These are phyloP conservation scores for Xerocomus potaroensis DNA, from an alignment of 768 basidiomycete genomes.

Conservation along the genomic window DNA sequence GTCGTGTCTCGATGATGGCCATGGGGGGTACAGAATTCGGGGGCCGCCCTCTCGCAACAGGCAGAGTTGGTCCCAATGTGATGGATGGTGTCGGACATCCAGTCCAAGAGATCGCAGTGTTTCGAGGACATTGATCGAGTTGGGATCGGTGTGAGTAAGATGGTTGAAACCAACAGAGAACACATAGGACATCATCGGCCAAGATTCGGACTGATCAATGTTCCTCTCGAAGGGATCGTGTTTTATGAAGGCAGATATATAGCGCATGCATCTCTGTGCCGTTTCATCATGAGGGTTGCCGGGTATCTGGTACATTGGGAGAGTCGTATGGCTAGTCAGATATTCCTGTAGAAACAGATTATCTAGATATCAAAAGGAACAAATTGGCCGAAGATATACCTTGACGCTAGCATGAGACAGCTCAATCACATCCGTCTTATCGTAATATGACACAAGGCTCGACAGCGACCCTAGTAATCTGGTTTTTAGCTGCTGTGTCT, in stretches of 20 bases:
- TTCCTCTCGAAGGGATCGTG: neutral
- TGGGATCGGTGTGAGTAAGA: neutral
- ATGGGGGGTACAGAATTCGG: too few relatives aligned
- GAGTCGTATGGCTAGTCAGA: too few relatives aligned
- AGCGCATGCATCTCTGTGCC: neutral
- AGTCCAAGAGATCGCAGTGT: too few relatives aligned
- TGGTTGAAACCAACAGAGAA: neutral
- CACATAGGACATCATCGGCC: conserved; percentile 1
- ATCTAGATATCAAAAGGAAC: neutral
- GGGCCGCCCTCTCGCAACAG: too few relatives aligned
- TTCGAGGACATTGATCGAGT: neutral
- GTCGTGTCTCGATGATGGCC: too few relatives aligned
- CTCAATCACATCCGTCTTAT: too few relatives aligned
- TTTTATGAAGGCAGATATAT: neutral
- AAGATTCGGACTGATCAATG: neutral
- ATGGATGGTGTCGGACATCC: too few relatives aligned
- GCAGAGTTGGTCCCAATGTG: too few relatives aligned
- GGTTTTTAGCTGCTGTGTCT: too few relatives aligned
- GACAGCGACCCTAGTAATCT: too few relatives aligned
- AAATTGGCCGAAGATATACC: neutral
- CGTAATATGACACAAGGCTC: neutral
- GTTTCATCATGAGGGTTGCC: neutral
- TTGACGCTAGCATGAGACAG: neutral
- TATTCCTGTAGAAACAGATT: neutral
- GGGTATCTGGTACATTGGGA: neutral